Evolutionary conservation across 345 rosid species (phyloP), one percentile per base, ranked within the genome.

Genomic region (Camelina hispida): DNA sequence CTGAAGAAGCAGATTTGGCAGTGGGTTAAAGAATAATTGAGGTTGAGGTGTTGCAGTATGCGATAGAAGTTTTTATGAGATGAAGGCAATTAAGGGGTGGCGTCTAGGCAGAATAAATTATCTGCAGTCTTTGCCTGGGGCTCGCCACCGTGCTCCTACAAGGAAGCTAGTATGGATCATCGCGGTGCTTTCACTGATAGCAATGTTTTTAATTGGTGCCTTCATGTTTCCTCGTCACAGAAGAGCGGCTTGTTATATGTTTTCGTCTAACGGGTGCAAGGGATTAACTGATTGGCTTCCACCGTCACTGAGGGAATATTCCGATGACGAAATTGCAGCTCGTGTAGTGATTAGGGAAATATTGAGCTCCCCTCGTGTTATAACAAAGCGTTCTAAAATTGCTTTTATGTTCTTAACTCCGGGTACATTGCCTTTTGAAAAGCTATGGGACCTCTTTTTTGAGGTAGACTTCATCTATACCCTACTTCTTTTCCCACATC

Each of bases 361-460:
- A 61, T 78, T 92, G 80, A 83, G 51, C 65, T 76, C 80, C 3
- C 90, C 97, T 81, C 84, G 89, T 63, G 68, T 78, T 69, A 80
- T 63, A 48, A 22, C 80, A 35, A 85, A 85, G 70, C 87, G 54
- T 48, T 73, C 99, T 38, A 95, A 95, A 77, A 82, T 95, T 43
- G 99, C 99, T 14, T 95, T 95, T 80, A 83, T 95, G 93, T 95
- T 90, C 89, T 88, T 95, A 81, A 90, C 84, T 82, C 93, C 93
- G 20, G 88, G 96, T 58, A 83, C 90, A 55, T 84, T 95, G 78
- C 97, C 99, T 74, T 92, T 95, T 20, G 99, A 95, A 93, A 86
- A 63, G 87, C 87, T 95, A 42, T 95, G 99, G 98, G 96, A 93
- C 69, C 90, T 73, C 74, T 95, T 95, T 82, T 93, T 95, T 50